A percentile compares a stretch with the other conserved stretches of the same genome.
Conservation (phyloP, 2,329 filamentous ascomycete species). For the Talaromyces sp. region DNA sequence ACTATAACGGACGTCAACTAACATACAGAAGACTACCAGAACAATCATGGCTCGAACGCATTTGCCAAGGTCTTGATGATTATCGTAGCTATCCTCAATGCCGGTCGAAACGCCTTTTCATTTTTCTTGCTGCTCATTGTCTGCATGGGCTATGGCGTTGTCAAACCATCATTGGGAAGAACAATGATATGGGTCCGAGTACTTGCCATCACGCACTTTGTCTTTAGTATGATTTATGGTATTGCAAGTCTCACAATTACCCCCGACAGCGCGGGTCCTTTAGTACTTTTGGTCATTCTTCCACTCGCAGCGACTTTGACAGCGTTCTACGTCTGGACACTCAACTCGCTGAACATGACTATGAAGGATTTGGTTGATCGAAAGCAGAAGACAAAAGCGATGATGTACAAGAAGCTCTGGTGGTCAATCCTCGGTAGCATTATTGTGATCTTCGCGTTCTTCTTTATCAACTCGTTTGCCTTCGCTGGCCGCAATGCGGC, state of each 20-base stretch:
- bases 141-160: conserved; percentile 98
- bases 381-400: conserved; percentile 87
- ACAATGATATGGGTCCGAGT: conserved; percentile 93
- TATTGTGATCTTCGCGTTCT: conserved; percentile 93
- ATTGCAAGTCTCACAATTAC: conserved; percentile 84
- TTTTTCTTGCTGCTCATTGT: conserved; percentile 98
- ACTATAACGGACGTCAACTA: conserved; percentile 27
- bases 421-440: conserved; percentile 94
- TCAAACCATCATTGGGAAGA: conserved; percentile 85
- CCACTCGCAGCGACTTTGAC: conserved; percentile 89
- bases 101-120: conserved; percentile 92
- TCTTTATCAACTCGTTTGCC: conserved; percentile 96
- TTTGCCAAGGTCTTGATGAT: conserved; percentile 84
- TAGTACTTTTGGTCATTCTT: conserved; percentile 88
- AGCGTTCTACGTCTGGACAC: conserved; percentile 97
- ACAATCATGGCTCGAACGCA: conserved; percentile 78
- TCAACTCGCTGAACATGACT: conserved; percentile 90
- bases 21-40: conserved; percentile 71
- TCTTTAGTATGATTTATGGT: conserved; percentile 91
- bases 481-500: conserved; percentile 82
- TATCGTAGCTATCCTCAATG: conserved; percentile 88
- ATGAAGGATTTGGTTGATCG: conserved; percentile 95
- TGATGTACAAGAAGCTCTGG: conserved; percentile 98
- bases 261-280: conserved; percentile 81
- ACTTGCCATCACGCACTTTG: conserved; percentile 86